Conservation (phyloP, 371 early-diverging fungal genomes). For the Circinella umbellata region DNA sequence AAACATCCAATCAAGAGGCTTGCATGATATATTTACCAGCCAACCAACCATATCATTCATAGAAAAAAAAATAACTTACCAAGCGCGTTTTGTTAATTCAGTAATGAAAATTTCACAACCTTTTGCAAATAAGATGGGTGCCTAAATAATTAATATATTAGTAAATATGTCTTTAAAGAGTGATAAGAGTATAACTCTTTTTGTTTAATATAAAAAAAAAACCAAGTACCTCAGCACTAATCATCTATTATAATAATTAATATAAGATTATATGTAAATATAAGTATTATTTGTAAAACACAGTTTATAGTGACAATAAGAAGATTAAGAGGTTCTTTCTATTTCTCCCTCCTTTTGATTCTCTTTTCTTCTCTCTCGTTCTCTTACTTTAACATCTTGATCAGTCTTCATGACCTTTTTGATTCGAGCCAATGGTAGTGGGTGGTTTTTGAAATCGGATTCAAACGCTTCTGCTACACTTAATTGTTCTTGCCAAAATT, state of each 20-base stretch:
- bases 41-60: background rate
- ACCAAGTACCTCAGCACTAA: constrained; percentile 39
- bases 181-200: background rate
- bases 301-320: background rate
- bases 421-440: constrained; percentile 98
- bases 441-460: constrained; percentile 90
- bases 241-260: constrained; percentile 30
- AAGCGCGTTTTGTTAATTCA: constrained; percentile 95
- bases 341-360: too few species aligned
- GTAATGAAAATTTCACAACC: constrained; percentile 98
- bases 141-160: constrained; percentile 52
- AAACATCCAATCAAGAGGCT: background rate
- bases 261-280: background rate
- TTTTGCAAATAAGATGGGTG: constrained; percentile 96
- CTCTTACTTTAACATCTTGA: constrained; percentile 72
- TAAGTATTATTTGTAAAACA: too few species aligned
- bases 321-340: too few species aligned
- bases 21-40: background rate
- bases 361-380: too few species aligned
- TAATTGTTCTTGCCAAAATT: constrained; percentile 56
- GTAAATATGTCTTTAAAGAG: background rate
- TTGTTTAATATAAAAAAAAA: background rate
- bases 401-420: constrained; percentile 99
- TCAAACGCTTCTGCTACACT: constrained; percentile 39
- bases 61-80: constrained; percentile 48